Percentiles rank a stretch among this genome's conserved stretches.
Conservation (phyloP, 75 land plant genomes). For the Sequoia sempervirens region DNA sequence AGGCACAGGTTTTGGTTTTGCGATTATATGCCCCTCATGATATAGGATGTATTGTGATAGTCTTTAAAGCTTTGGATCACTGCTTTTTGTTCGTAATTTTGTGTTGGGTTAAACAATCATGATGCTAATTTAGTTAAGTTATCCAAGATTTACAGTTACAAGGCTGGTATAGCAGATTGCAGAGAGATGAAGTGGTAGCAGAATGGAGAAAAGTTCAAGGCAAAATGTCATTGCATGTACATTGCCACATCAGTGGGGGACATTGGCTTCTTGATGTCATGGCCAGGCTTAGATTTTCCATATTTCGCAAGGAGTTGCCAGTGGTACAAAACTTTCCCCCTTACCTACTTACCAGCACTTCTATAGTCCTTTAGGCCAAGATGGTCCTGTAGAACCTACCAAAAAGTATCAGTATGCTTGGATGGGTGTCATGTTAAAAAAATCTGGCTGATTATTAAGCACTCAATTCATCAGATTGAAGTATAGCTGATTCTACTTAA, state of each 20-base stretch:
- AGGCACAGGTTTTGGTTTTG: constrained; percentile 50
- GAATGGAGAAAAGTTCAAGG: constrained; percentile 74
- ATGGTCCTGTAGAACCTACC: not conserved
- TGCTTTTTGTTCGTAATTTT: not conserved
- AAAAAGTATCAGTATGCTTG: not conserved
- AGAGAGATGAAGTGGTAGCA: constrained; percentile 80
- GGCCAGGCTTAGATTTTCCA: constrained; percentile 72
- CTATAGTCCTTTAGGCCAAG: not conserved
- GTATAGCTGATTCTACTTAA: not conserved
- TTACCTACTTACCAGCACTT: not conserved
- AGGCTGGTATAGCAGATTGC: constrained; percentile 78
- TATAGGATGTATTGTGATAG: not conserved
- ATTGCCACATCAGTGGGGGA: constrained; percentile 82
- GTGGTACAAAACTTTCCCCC: constrained; percentile 37
- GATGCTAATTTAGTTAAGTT: not conserved
- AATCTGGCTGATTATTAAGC: not conserved
- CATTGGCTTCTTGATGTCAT: constrained; percentile 47
- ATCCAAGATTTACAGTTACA: constrained; percentile 43
- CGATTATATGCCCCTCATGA: not conserved
- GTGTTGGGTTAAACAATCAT: not conserved
- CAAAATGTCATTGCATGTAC: constrained; percentile 69
- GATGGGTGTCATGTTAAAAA: not conserved
- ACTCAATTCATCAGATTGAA: not conserved
- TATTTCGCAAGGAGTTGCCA: constrained; percentile 84
- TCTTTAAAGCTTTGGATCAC: not conserved